phyloP scores from a whole-genome alignment of 2,329 filamentous ascomycete species.

The Huntiella abstrusa region DNA sequence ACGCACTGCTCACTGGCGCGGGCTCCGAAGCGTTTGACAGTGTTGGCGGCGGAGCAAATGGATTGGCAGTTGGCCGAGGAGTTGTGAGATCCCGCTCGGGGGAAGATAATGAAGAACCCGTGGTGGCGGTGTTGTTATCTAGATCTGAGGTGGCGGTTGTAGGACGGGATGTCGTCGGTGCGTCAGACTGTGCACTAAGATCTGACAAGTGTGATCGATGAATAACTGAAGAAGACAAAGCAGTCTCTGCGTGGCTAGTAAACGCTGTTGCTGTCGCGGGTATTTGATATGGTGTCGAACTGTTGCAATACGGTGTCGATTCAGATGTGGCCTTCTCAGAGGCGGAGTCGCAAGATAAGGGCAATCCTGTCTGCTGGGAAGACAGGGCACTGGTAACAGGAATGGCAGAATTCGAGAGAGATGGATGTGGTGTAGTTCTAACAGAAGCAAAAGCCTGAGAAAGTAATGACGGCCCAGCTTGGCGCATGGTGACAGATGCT shows the following conservation, averaged over 20 bases:
- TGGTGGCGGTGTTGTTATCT: constrained; percentile 3
- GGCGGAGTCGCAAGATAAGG: neutral
- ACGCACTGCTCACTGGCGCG: constrained; percentile 2
- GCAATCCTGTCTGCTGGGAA: constrained; percentile 2
- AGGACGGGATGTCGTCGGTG: neutral
- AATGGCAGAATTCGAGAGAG: constrained; percentile 4
- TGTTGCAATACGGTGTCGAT: too few species aligned
- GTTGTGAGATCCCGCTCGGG: constrained; percentile 2
- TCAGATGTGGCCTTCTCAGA: too few species aligned
- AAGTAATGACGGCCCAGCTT: constrained; percentile 34
- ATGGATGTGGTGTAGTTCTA: constrained; percentile 26
- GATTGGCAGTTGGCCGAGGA: neutral
- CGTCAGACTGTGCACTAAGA: constrained; percentile 1
- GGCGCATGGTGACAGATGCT: constrained; percentile 21
- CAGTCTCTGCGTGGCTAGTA: neutral
- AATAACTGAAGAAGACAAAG: neutral
- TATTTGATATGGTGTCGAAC: neutral
- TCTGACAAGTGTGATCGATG: neutral
- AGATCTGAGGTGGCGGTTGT: neutral
- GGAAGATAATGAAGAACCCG: constrained; percentile 7
- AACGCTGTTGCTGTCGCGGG: neutral
- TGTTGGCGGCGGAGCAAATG: constrained; percentile 6
- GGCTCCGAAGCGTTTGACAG: neutral
- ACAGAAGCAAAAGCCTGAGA: constrained; percentile 40
- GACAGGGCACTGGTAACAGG: constrained; percentile 3